Evolutionary conservation across 2,329 filamentous ascomycete species (phyloP), one percentile per base, ranked within the genome.

Genomic region (Leptographium wingfieldii): DNA sequence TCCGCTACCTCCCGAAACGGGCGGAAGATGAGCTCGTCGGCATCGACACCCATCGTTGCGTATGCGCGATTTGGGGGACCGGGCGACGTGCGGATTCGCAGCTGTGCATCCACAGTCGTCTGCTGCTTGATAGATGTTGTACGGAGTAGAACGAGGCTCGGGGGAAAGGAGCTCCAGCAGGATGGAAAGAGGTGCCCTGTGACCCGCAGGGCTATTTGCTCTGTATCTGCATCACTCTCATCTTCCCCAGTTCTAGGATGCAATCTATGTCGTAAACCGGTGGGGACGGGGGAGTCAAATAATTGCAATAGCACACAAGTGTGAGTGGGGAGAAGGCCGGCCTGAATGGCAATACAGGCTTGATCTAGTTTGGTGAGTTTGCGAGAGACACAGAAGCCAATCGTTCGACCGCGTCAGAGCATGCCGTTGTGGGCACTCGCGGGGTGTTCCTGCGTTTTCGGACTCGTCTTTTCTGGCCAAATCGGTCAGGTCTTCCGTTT

Each of bases 1-100:
- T 72, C 69, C 29, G 73, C 69, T 1, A 76, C 71, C 60, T 75
- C 74, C 52, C 66, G 66, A 56, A 76, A 74, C 19, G 74, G 74
- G 27, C 70, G 71, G 38, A 74, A 58, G 46, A 70, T 62, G 25
- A 69, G 66, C 29, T 68, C 66, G 55, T 69, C 68, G 14, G 65
- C 65, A 51, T 68, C 65, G 27, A 67, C 57, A 25, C 64, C 66
- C 68, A 69, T 70, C 4, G 19, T 19, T 35, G 58, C 29, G n/a
- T 16, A 3, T 27, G 5, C 22, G 35, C 14, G 16, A 22, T 25
- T 22, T 9, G 19, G 33, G 4, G 3, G 29, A 19, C 29, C 46
- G 22, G 27, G 10, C 31, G 16, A 55, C 6, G 33, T 16, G 43
- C 19, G 19, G 43, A 46, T n/a, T 22, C 12, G 40, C 40, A 4